phyloP scores from a whole-genome alignment of 495 filamentous ascomycete species.

The Hyaloscypha hepaticicola region DNA sequence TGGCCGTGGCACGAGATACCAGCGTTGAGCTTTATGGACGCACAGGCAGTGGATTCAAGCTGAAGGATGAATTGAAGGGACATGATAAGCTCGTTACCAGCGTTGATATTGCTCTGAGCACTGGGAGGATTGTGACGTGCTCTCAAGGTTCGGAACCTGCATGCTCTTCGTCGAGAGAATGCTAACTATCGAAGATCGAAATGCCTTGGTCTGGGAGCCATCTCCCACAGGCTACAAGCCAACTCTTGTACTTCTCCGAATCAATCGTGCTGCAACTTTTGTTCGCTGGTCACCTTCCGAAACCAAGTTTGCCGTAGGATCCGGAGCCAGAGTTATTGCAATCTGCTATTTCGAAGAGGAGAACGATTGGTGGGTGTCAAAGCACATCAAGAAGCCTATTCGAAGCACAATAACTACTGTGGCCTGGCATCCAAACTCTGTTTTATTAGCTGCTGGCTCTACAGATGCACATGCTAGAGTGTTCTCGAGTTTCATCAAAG shows the following conservation, averaged over 20 bases:
- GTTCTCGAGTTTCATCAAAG: conserved; percentile 94
- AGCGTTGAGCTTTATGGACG: conserved; percentile 84
- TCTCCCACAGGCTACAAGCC: conserved; percentile 92
- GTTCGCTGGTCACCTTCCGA: conserved; percentile 97
- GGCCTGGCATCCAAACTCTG: conserved; percentile 95
- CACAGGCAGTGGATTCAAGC: conserved; percentile 70
- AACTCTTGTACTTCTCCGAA: conserved; percentile 92
- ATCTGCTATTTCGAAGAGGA: conserved; percentile 98
- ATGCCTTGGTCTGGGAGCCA: conserved; percentile 96
- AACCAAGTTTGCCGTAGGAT: conserved; percentile 95
- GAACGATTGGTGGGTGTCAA: conserved; percentile 99
- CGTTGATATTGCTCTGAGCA: conserved; percentile 89
- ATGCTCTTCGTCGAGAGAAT: background rate
- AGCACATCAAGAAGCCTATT: conserved; percentile 98
- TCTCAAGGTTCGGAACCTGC: conserved; percentile 69
- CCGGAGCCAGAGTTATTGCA: conserved; percentile 92
- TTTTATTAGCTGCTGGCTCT: conserved; percentile 88
- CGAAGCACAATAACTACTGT: conserved; percentile 92
- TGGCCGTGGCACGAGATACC: conserved; percentile 89
- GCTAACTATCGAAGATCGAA: conserved; percentile 68
- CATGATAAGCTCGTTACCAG: conserved; percentile 97
- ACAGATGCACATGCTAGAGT: conserved; percentile 98
- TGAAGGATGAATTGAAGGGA: conserved; percentile 89
- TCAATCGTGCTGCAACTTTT: conserved; percentile 95
- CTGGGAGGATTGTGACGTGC: conserved; percentile 92